phyloP scores from a whole-genome alignment of 371 early-diverging fungal genomes.

The Basidiobolus meristosporus region DNA sequence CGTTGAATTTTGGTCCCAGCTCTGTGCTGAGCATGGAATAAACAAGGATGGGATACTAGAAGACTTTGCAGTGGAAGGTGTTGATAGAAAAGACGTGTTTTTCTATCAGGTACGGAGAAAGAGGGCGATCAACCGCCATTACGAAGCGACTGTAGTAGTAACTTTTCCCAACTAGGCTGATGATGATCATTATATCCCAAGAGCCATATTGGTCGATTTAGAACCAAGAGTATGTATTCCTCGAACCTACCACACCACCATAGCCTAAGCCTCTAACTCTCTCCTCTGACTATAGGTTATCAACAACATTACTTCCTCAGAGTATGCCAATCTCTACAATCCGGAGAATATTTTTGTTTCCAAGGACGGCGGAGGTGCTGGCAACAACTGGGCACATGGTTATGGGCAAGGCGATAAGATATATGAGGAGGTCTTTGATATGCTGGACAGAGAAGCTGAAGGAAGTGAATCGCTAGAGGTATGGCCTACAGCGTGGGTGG shows the following conservation, averaged over 20 bases:
- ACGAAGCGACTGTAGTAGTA: neutral
- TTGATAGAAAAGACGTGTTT: slow-evolving; percentile 94
- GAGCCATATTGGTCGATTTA: slow-evolving; percentile 77
- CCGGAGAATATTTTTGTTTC: slow-evolving; percentile 80
- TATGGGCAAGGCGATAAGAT: slow-evolving; percentile 62
- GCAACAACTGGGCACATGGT: slow-evolving; percentile 90
- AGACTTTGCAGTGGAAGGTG: slow-evolving; percentile 69
- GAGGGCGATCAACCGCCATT: no score
- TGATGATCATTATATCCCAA: slow-evolving; percentile 86
- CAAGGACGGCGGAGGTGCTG: slow-evolving; percentile 89
- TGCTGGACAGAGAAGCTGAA: slow-evolving; percentile 90
- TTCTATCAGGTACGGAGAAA: slow-evolving; percentile 99
- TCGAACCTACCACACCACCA: no score
- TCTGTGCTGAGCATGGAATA: slow-evolving; percentile 84
- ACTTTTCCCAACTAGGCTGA: slow-evolving; percentile 46
- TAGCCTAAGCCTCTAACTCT: no score
- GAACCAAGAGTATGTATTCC: slow-evolving; percentile 80
- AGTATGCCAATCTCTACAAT: slow-evolving; percentile 68
- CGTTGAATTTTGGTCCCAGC: slow-evolving; percentile 80
- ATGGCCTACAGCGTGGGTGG: neutral
- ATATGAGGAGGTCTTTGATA: slow-evolving; percentile 74
- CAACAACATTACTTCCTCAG: slow-evolving; percentile 43
- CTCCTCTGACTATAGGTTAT: slow-evolving; percentile 47
- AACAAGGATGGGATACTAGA: slow-evolving; percentile 64
- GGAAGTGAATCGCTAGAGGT: slow-evolving; percentile 78